These are phyloP conservation scores for Vanrija sp. DNA, from an alignment of 1,284 basidiomycete species.

Conservation along the genomic window DNA sequence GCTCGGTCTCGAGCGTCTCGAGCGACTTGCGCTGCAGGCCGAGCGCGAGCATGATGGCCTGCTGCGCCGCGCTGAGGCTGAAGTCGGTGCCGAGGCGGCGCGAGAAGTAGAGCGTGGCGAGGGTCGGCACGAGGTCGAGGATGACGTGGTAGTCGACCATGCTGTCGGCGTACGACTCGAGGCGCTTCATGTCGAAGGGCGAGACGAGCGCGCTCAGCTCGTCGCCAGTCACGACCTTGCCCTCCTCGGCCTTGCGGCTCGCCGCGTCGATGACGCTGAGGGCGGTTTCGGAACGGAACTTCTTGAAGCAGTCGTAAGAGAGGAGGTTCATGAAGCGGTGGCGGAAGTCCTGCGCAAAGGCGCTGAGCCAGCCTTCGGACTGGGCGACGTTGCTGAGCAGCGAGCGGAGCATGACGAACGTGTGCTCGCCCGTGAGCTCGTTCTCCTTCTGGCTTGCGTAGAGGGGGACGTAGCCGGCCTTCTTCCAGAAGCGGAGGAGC, in stretches of 20 bases:
- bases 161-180: conserved; percentile 93
- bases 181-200: conserved; percentile 92
- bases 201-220: conserved; percentile 74
- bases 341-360: conserved; percentile 90
- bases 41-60: conserved; percentile 79
- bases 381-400: conserved; percentile 56
- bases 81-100: conserved; percentile 60
- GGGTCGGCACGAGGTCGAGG: conserved; percentile 79
- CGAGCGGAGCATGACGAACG: conserved; percentile 87
- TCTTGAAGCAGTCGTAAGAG: conserved; percentile 84
- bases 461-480: conserved; percentile 82
- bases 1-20: conserved; percentile 84
- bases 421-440: conserved; percentile 94
- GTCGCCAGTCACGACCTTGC: conserved; percentile 53
- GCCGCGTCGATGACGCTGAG: conserved; percentile 82
- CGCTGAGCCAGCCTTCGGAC: conserved; percentile 71
- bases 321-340: conserved; percentile 83
- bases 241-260: conserved; percentile 52
- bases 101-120: conserved; percentile 81
- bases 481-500: conserved; percentile 95
- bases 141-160: conserved; percentile 96
- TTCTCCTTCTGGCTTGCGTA: conserved; percentile 92
- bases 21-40: conserved; percentile 88
- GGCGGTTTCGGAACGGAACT: conserved; percentile 81
- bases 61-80: conserved; percentile 75